These are phyloP conservation scores for Amphirosellinia nigrospora DNA, from an alignment of 495 filamentous ascomycete genomes.

Conservation along the genomic window DNA sequence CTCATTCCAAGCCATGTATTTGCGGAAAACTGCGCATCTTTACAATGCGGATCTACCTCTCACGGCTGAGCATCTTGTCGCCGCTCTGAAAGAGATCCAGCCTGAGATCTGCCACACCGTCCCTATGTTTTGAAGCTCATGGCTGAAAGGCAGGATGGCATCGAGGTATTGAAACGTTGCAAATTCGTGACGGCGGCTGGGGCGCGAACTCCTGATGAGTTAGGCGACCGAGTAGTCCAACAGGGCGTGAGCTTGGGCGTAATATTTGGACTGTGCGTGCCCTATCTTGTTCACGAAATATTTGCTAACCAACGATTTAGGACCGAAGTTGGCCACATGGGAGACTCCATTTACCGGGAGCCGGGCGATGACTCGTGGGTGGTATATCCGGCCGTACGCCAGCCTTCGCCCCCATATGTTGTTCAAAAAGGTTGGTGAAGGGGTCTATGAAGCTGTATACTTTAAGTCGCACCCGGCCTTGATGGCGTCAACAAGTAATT, in stretches of 20 bases:
- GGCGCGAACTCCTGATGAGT: constrained; percentile 61
- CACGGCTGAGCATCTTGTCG: constrained; percentile 55
- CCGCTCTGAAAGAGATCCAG: constrained; percentile 52
- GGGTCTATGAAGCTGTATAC: constrained; percentile 61
- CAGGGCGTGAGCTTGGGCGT: constrained; percentile 56
- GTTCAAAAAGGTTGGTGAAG: constrained; percentile 55
- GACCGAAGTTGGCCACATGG: constrained; percentile 61
- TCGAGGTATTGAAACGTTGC: constrained; percentile 52
- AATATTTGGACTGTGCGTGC: constrained; percentile 60
- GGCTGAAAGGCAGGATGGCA: constrained; percentile 53
- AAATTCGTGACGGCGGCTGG: constrained; percentile 59
- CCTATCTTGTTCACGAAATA: neutral
- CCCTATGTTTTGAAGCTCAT: constrained; percentile 62
- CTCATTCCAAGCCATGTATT: constrained; percentile 57
- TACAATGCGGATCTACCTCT: constrained; percentile 60
- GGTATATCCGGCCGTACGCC: constrained; percentile 56
- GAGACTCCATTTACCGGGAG: constrained; percentile 53
- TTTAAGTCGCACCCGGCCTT: constrained; percentile 67
- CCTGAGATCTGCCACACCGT: constrained; percentile 62
- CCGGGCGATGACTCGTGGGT: constrained; percentile 58
- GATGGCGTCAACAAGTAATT: constrained; percentile 56
- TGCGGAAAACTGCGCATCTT: constrained; percentile 56
- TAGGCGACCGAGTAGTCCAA: constrained; percentile 59
- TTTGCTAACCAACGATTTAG: constrained; percentile 37
- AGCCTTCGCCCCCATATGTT: constrained; percentile 52